Evolutionary conservation across 108 stramenopile genomes (phyloP).

Genomic region (Seminavis robusta): DNA sequence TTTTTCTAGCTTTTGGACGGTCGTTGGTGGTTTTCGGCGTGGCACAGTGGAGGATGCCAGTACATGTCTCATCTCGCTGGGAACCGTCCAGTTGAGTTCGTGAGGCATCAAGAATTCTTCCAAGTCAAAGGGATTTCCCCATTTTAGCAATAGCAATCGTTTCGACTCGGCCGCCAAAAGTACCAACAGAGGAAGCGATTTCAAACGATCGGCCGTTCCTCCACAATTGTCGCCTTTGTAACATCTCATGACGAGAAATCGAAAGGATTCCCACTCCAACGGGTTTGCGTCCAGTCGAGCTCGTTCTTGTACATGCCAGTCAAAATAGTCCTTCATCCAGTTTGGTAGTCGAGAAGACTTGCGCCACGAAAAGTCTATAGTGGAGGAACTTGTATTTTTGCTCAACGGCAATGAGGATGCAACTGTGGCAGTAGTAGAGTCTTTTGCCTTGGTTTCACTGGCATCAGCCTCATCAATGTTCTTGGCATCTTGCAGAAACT

Average conservation of each 20-base stretch:
- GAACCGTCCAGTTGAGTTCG: constrained; percentile 27
- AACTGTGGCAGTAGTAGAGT: too few relatives aligned
- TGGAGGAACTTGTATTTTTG: too few relatives aligned
- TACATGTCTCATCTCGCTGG: too few relatives aligned
- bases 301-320: constrained; percentile 33
- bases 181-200: constrained; percentile 27
- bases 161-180: constrained; percentile 18
- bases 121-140: constrained; percentile 31
- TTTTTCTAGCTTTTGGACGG: too few relatives aligned
- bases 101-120: constrained; percentile 43
- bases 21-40: too few relatives aligned
- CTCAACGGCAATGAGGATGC: too few relatives aligned
- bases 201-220: constrained; percentile 39
- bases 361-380: too few relatives aligned
- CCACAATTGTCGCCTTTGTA: constrained; percentile 26
- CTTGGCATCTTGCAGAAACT: too few relatives aligned
- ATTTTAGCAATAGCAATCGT: constrained; percentile 40
- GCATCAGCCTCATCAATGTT: too few relatives aligned
- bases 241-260: constrained; percentile 28
- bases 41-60: too few relatives aligned
- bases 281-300: background rate
- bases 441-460: too few relatives aligned
- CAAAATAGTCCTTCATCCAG: constrained; percentile 38
- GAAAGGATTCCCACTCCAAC: constrained; percentile 7
- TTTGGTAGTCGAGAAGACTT: too few relatives aligned